Evolutionary conservation across 202 grass and related monocot species (phyloP).

Genomic region (Setaria viridis): DNA sequence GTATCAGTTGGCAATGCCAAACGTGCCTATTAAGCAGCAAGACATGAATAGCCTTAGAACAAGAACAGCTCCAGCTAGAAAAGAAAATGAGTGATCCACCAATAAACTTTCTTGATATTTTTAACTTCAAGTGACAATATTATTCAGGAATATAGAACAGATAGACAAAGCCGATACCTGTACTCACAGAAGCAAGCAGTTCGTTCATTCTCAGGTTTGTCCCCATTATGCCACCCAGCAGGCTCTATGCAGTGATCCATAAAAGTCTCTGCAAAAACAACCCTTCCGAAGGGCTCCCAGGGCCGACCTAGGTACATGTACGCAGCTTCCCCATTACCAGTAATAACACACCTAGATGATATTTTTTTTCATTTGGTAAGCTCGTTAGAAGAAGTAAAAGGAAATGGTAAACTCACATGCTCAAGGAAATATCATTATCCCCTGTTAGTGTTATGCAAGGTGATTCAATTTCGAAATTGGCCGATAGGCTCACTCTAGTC

Average conservation of each 20-base stretch:
- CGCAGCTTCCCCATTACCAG: conserved; percentile 70
- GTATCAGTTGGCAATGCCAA: background rate
- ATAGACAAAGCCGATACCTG: conserved; percentile 37
- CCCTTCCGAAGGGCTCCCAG: conserved; percentile 82
- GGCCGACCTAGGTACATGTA: conserved; percentile 81
- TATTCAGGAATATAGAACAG: background rate
- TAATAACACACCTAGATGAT: conserved; percentile 79
- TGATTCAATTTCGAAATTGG: background rate
- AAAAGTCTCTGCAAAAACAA: conserved; percentile 87
- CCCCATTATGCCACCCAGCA: conserved; percentile 72
- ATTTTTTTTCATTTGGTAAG: background rate
- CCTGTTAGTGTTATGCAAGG: background rate
- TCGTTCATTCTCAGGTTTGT: conserved; percentile 59
- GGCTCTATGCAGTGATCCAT: conserved; percentile 83
- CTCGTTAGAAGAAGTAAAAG: background rate
- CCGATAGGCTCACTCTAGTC: background rate
- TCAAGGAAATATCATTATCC: background rate
- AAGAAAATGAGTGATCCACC: background rate
- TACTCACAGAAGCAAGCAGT: conserved; percentile 70
- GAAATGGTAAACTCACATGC: conserved; percentile 5
- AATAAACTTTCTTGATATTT: background rate
- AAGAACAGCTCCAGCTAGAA: background rate
- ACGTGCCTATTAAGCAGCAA: background rate
- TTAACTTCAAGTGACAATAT: conserved; percentile 1
- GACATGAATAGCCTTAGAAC: background rate